Percentiles rank a stretch among this genome's conserved stretches.
phyloP scores from a whole-genome alignment of 371 early-diverging fungal species.

The Apophysomyces elegans region DNA sequence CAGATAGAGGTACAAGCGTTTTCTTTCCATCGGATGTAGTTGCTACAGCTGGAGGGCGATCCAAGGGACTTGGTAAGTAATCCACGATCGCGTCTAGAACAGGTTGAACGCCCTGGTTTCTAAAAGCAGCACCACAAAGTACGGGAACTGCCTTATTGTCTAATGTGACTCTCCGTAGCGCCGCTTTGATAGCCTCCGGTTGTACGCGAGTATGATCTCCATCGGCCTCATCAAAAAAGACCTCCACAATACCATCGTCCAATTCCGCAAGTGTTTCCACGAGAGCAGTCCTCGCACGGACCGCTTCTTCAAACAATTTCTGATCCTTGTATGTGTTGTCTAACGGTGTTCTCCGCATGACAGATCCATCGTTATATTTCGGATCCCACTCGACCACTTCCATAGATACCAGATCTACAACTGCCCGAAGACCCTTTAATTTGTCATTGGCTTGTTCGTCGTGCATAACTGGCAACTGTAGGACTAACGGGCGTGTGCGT shows the following conservation, averaged over 20 bases:
- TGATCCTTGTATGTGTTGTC: conserved; percentile 21
- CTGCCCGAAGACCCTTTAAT: conserved; percentile 47
- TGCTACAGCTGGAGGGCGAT: conserved; percentile 69
- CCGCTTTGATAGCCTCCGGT: conserved; percentile 60
- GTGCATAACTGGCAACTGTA: conserved; percentile 76
- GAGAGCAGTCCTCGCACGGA: conserved; percentile 63
- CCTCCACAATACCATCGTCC: conserved; percentile 86
- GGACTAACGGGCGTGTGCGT: conserved; percentile 69
- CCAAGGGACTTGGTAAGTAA: conserved; percentile 85
- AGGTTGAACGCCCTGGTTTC: conserved; percentile 92
- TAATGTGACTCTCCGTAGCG: conserved; percentile 78
- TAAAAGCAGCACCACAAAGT: conserved; percentile 88
- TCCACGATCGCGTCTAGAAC: conserved; percentile 87
- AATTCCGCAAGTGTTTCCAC: conserved; percentile 86
- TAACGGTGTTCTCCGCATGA: conserved; percentile 17
- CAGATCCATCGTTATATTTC: conserved; percentile 55
- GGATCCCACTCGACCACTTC: conserved; percentile 71
- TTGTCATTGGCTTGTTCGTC: conserved; percentile 37
- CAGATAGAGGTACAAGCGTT: conserved; percentile 39
- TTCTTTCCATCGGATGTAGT: conserved; percentile 42
- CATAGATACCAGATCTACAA: conserved; percentile 84
- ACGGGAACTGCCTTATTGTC: conserved; percentile 80
- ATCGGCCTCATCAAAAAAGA: conserved; percentile 70
- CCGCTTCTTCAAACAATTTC: conserved; percentile 51
- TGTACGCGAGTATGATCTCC: conserved; percentile 73